Evolutionary conservation across 306 rosid genomes (phyloP), one percentile per base, ranked within the genome.

Genomic region (cucumber (Cucumis sativus)): DNA sequence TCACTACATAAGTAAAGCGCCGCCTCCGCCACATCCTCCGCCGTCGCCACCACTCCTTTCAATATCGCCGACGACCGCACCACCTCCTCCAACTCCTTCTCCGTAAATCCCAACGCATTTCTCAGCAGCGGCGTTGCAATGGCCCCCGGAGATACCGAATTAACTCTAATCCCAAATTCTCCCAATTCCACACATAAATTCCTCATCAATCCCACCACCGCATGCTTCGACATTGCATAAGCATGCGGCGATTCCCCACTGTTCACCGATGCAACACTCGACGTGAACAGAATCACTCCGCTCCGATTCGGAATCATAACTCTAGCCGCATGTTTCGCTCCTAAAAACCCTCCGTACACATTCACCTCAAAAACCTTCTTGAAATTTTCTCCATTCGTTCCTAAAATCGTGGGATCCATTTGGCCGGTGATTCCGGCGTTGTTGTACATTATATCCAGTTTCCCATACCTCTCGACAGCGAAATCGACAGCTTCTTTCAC

Each of bases 371-470:
- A 80, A 0, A 92, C 91, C 40, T 74, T 84, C 72, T 84, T 84
- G 88, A 90, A 90, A 23, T 51, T 55, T n/a, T 83, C 81, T n/a
- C 7, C 21, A 0, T 67, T 77, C 0, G 84, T 33, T 4, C 54
- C 75, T n/a, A 79, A 12, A 3, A 86, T 77, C 4, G 84, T 62
- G 1, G 49, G 76, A 2, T 71, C 79, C 2, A 23, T 0, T 14
- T 41, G 70, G 2, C 90, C 93, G 0, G 85, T 1, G 35, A 83
- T 82, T 52, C 96, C 97, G 0, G 96, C 94, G 14, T 90, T 92
- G 77, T 83, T 88, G 86, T 65, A 90, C 94, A 92, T 85, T 61
- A 92, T 79, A 82, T 92, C 96, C 0, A 90, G 87, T 28, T 83
- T 88, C 0, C 94, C 97, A 28, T 82, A 64, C 30, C 63, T 89